These are phyloP conservation scores for Vitis rupestris DNA, from an alignment of 164 flowering plant species.

Conservation along the genomic window DNA sequence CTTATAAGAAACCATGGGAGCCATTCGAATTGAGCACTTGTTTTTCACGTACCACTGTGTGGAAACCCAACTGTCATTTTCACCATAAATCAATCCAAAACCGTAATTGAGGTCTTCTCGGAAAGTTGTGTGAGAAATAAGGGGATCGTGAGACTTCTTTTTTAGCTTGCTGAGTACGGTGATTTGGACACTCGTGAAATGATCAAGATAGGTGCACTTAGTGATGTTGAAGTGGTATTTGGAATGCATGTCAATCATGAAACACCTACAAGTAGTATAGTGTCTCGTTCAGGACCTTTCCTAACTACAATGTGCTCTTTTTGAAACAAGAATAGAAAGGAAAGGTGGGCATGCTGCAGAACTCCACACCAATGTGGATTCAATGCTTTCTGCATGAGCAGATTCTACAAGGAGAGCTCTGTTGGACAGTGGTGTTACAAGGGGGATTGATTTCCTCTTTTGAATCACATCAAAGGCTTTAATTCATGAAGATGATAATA, in stretches of 20 bases:
- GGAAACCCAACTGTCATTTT: no score
- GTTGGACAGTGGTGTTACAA: no score
- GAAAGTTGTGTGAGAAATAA: conserved; percentile 4
- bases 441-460: no score
- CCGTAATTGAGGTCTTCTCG: no score
- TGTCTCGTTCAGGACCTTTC: conserved; percentile 51
- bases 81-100: no score
- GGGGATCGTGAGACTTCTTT: conserved; percentile 84
- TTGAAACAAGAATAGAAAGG: conserved; percentile 57
- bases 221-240: conserved; percentile 73
- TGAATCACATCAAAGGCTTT: no score
- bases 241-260: conserved; percentile 54
- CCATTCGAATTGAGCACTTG: no score
- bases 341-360: conserved; percentile 67
- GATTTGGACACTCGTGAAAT: conserved; percentile 81
- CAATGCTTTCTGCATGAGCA: conserved; percentile 52
- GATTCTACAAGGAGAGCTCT: no score
- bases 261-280: conserved; percentile 59
- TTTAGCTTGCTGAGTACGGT: conserved; percentile 92
- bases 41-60: no score
- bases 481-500: no score
- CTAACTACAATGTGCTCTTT: conserved; percentile 63
- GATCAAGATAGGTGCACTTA: conserved; percentile 82
- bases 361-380: conserved; percentile 58
- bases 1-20: no score